Percentiles rank a stretch among this genome's conserved stretches.
Evolutionary conservation across 2,329 filamentous ascomycete species (phyloP).

Genomic region (Nemania serpens): DNA sequence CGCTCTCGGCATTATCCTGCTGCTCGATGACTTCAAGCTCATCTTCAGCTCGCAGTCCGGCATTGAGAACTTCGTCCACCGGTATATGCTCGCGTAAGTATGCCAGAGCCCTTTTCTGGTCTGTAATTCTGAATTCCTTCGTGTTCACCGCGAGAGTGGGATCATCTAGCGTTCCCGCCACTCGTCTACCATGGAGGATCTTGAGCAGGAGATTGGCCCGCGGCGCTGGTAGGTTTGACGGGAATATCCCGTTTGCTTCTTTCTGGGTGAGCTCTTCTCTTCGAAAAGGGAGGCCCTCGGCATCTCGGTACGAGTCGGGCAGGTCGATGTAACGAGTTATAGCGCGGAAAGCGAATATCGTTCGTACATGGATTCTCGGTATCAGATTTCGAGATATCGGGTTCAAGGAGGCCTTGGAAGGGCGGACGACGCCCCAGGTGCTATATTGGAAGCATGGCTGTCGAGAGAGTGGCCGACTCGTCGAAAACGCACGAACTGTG

Average conservation of each 20-base stretch:
- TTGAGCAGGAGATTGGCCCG: slow-evolving; percentile 59
- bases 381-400: slow-evolving; percentile 18
- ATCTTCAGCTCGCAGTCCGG: slow-evolving; percentile 65
- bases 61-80: slow-evolving; percentile 65
- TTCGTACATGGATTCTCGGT: slow-evolving; percentile 35
- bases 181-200: slow-evolving; percentile 65
- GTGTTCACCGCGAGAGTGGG: slow-evolving; percentile 57
- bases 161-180: slow-evolving; percentile 67
- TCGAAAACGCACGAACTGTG: slow-evolving; percentile 31
- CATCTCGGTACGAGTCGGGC: slow-evolving; percentile 61
- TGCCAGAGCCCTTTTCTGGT: slow-evolving; percentile 53
- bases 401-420: slow-evolving; percentile 11
- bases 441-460: slow-evolving; percentile 33
- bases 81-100: slow-evolving; percentile 60
- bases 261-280: slow-evolving; percentile 52
- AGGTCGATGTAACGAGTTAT: slow-evolving; percentile 62
- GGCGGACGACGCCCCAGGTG: slow-evolving; percentile 19
- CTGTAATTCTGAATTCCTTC: slow-evolving; percentile 46
- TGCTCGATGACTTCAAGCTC: slow-evolving; percentile 60
- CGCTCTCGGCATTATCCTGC: slow-evolving; percentile 31
- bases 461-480: slow-evolving; percentile 14
- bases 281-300: slow-evolving; percentile 58
- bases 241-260: slow-evolving; percentile 57
- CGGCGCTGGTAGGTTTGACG: slow-evolving; percentile 48
- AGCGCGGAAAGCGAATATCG: slow-evolving; percentile 41